A percentile compares a stretch with the other conserved stretches of the same genome.
These are phyloP conservation scores for Aphanomyces cochlioides DNA, from an alignment of 352 stramenopile species.

Conservation along the genomic window DNA sequence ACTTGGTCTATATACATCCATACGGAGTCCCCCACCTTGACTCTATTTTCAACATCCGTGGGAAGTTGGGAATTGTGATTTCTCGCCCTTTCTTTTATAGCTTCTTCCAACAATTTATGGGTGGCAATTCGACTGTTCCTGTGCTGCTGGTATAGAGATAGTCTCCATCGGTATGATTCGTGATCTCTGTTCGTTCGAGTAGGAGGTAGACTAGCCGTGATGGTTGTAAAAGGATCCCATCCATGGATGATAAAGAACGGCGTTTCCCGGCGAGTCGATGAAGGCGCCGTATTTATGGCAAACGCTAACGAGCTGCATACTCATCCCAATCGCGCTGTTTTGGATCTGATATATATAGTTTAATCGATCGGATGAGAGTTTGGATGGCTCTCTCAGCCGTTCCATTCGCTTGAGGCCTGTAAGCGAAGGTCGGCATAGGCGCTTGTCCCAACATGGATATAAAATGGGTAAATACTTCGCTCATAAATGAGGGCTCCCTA, in stretches of 20 bases:
- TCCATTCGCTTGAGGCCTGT: not conserved
- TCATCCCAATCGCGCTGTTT: not conserved
- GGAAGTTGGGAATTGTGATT: no score
- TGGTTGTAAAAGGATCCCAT: not conserved
- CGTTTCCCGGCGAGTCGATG: not conserved
- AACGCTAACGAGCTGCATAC: conserved; percentile 1
- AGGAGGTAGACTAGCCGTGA: not conserved
- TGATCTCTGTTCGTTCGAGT: not conserved
- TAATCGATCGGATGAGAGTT: not conserved
- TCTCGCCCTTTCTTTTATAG: no score
- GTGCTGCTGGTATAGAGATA: no score
- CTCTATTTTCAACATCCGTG: no score
- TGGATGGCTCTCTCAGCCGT: not conserved
- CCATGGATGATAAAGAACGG: not conserved
- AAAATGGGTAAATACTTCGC: not conserved
- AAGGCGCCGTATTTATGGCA: not conserved
- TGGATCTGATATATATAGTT: not conserved
- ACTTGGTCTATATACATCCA: no score
- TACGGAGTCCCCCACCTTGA: no score
- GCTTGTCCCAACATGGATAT: not conserved
- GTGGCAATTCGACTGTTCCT: no score
- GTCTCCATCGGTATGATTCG: no score
- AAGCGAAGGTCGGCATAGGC: not conserved
- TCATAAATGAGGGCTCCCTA: not conserved
- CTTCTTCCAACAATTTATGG: no score